phyloP scores from a whole-genome alignment of 1,139 yeast genomes.

The Candida dubliniensis region DNA sequence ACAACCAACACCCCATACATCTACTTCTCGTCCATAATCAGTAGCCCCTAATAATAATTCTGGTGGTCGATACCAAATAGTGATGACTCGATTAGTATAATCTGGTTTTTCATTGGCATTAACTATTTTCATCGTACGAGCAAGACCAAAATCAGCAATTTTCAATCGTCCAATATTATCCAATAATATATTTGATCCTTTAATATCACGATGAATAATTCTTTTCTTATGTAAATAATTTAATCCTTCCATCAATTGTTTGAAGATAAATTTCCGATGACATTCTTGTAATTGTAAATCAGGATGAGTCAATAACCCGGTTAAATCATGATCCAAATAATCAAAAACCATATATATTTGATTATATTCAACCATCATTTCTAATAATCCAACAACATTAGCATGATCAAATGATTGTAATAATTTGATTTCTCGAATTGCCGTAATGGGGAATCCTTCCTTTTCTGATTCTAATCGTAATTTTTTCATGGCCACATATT shows the following conservation, averaged over 20 bases:
- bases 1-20: constrained; percentile 98
- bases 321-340: constrained; percentile 89
- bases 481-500: constrained; percentile 78
- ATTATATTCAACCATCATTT: constrained; percentile 85
- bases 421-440: constrained; percentile 85
- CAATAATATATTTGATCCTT: constrained; percentile 86
- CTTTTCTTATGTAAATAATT: constrained; percentile 76
- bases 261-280: constrained; percentile 74
- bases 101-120: constrained; percentile 57
- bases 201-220: constrained; percentile 89
- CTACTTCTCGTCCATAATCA: constrained; percentile 86
- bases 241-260: constrained; percentile 78
- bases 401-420: constrained; percentile 84
- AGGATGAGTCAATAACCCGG: constrained; percentile 83
- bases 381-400: constrained; percentile 77
- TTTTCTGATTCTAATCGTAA: constrained; percentile 82
- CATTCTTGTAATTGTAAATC: constrained; percentile 60
- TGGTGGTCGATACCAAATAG: constrained; percentile 97
- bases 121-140: constrained; percentile 69
- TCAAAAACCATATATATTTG: constrained; percentile 89
- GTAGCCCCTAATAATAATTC: constrained; percentile 89
- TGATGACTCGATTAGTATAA: constrained; percentile 91
- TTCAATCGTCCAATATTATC: constrained; percentile 72
- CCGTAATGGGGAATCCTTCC: constrained; percentile 96
- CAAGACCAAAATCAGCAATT: constrained; percentile 93